Conservation (phyloP, 2,329 filamentous ascomycete species). For the Stemphylium beticola region DNA sequence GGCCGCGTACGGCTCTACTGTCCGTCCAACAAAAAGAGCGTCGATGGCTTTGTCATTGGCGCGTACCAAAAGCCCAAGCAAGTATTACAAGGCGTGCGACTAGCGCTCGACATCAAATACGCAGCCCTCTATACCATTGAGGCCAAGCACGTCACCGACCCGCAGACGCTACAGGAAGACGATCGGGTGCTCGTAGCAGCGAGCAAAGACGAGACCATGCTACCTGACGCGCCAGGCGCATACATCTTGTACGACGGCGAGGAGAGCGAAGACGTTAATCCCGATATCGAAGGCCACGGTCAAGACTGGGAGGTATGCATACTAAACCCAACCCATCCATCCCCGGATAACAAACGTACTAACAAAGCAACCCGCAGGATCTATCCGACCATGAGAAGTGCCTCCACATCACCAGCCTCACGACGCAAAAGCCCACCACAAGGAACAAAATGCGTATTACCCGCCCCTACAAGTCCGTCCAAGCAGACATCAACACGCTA, state of each 20-base stretch:
- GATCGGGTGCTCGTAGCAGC: conserved; percentile 18
- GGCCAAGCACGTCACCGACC: conserved; percentile 12
- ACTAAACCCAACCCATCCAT: too few relatives aligned
- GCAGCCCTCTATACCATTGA: conserved; percentile 17
- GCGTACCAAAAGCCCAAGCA: conserved; percentile 17
- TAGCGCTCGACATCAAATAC: conserved; percentile 13
- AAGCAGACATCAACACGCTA: conserved; percentile 1
- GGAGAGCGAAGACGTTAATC: conserved; percentile 14
- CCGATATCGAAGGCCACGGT: conserved; percentile 1
- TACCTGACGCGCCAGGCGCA: conserved; percentile 12
- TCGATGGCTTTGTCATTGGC: conserved; percentile 14
- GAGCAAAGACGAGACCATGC: conserved; percentile 1
- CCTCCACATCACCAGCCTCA: conserved; percentile 12
- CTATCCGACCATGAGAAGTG: conserved; percentile 18
- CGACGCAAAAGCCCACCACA: conserved; percentile 2
- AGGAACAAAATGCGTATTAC: conserved; percentile 20
- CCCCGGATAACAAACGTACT: not conserved
- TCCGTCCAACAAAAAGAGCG: conserved; percentile 9
- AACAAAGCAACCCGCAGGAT: not conserved
- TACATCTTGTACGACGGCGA: conserved; percentile 15
- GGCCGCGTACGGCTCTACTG: conserved; percentile 12
- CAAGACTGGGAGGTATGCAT: conserved; percentile 11
- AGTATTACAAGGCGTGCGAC: conserved; percentile 17
- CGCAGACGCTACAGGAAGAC: conserved; percentile 14
- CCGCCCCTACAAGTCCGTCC: conserved; percentile 3